Percentiles rank a stretch among this genome's conserved stretches.
Conservation (phyloP, 139 green algal genomes). For the Closterium sp. region DNA sequence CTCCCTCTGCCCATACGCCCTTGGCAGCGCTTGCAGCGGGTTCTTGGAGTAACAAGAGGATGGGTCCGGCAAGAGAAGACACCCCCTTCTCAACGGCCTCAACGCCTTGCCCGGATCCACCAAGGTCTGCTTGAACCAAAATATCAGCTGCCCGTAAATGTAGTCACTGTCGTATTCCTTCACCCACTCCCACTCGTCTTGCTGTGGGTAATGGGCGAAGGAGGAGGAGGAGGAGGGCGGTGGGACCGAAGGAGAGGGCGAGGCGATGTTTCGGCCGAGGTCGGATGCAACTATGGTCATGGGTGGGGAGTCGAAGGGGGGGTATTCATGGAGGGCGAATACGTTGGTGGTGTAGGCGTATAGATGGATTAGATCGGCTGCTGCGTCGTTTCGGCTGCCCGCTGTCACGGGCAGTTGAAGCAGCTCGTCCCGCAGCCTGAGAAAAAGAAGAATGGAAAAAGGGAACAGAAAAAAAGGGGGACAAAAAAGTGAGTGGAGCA, state of each 20-base stretch:
- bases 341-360: slow-evolving; percentile 50
- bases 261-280: slow-evolving; percentile 16
- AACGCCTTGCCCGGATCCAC: slow-evolving; percentile 37
- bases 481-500: background rate
- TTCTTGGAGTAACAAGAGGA: slow-evolving; percentile 41
- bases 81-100: slow-evolving; percentile 17
- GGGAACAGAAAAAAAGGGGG: background rate
- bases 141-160: slow-evolving; percentile 44
- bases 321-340: slow-evolving; percentile 46
- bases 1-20: slow-evolving; percentile 34
- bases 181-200: slow-evolving; percentile 29
- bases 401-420: background rate
- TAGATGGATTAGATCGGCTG: slow-evolving; percentile 54
- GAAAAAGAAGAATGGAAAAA: background rate
- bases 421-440: slow-evolving; percentile 54
- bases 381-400: slow-evolving; percentile 43
- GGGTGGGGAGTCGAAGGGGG: slow-evolving; percentile 27
- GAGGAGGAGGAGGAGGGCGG: background rate
- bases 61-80: slow-evolving; percentile 41
- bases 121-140: slow-evolving; percentile 48
- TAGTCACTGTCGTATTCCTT: slow-evolving; percentile 40
- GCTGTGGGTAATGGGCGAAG: too few relatives aligned
- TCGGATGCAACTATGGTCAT: slow-evolving; percentile 27
- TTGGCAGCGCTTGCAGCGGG: slow-evolving; percentile 17
- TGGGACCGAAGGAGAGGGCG: background rate